phyloP scores from a whole-genome alignment of 768 basidiomycete genomes.

The Macrolepiota fuliginosa region DNA sequence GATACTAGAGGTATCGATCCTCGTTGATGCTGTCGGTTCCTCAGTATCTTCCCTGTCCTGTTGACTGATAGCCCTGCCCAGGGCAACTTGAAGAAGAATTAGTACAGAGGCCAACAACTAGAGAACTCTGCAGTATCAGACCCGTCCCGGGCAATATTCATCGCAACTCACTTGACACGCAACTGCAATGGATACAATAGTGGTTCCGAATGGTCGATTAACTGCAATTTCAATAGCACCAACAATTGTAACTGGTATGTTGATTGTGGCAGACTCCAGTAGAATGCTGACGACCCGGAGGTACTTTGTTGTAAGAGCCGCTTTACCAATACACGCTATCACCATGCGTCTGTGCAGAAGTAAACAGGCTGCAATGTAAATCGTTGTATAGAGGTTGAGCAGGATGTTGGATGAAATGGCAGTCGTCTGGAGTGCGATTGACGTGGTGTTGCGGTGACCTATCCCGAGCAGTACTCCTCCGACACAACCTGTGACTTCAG shows the following conservation, averaged over 20 bases:
- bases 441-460: background rate
- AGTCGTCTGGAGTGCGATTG: background rate
- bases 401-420: background rate
- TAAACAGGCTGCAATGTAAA: background rate
- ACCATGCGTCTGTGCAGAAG: background rate
- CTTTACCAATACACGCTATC: background rate
- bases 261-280: background rate
- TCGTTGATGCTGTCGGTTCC: background rate
- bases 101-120: background rate
- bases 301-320: background rate
- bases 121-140: background rate
- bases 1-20: background rate
- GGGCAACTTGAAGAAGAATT: background rate
- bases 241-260: background rate
- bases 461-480: background rate
- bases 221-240: background rate
- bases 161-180: background rate
- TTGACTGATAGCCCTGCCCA: background rate
- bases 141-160: background rate
- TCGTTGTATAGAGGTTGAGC: background rate
- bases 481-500: background rate
- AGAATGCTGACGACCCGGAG: background rate
- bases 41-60: background rate
- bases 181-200: background rate
- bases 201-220: background rate